A percentile compares a stretch with the other conserved stretches of the same genome.
phyloP scores from a whole-genome alignment of 306 rosid species.

The Vigna hirtella region DNA sequence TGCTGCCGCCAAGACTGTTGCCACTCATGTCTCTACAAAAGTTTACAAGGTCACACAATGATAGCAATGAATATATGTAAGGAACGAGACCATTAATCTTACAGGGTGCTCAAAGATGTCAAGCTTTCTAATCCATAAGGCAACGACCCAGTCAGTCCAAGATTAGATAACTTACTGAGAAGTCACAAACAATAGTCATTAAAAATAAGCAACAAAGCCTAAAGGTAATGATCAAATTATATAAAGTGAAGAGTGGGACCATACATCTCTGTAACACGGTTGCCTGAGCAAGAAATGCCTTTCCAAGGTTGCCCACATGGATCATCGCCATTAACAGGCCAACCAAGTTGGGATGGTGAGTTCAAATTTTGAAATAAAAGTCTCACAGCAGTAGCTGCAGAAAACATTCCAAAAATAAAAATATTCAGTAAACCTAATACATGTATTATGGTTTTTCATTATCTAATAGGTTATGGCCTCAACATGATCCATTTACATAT shows the following conservation, averaged over 20 bases:
- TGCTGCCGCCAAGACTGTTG: constrained; percentile 73
- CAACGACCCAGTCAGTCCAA: constrained; percentile 68
- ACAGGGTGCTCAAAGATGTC: constrained; percentile 71
- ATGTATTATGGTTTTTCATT: constrained; percentile 27
- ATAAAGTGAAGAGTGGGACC: constrained; percentile 39
- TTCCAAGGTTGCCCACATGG: constrained; percentile 94
- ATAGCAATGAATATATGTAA: constrained; percentile 21
- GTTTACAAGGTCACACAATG: constrained; percentile 40
- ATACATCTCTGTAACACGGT: constrained; percentile 85
- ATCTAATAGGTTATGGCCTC: neutral
- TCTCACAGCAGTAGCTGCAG: constrained; percentile 67
- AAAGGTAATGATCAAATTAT: constrained; percentile 30
- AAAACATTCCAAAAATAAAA: constrained; percentile 36
- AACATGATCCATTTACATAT: constrained; percentile 29
- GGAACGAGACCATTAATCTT: constrained; percentile 51
- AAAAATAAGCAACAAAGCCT: constrained; percentile 44
- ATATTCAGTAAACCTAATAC: constrained; percentile 36
- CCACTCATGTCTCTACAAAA: constrained; percentile 83
- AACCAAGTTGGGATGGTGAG: constrained; percentile 75
- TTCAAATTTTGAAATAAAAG: constrained; percentile 60
- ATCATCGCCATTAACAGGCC: constrained; percentile 76
- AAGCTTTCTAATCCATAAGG: constrained; percentile 63
- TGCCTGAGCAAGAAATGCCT: constrained; percentile 76
- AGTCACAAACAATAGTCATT: constrained; percentile 37
- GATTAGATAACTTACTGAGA: constrained; percentile 69